Base-by-base conservation (phyloP, 2,329 filamentous ascomycete genomes). In the Achaetomium macrosporum region DNA sequence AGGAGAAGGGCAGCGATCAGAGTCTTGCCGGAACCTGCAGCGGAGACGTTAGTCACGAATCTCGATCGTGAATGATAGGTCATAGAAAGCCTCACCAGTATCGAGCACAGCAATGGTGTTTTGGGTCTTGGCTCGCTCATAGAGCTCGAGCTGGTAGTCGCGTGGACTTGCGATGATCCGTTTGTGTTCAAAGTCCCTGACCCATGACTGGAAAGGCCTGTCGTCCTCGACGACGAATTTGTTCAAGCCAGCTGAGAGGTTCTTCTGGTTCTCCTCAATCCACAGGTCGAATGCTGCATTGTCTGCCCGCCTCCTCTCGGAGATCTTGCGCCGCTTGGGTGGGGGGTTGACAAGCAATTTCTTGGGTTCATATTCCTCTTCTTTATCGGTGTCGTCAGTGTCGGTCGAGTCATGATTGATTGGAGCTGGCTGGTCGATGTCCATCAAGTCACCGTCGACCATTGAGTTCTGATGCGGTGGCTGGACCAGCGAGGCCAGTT, bases 71-170 rank as follows among this genome's bases (percentile, higher is more conserved):
- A 12, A 35, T 50, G n/a, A n/a, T n/a, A 31, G 40, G 16, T 8
- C 17, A n/a, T 15, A 6, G 5, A 39, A 15, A 12, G 17, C 13
- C 58, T 31, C 47, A 84, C 83, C 90, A n/a, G 92, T 96, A 64
- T 95, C 90, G 1, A 97, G 77, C 1, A 99, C 93, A 1, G 93
- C 91, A 60, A 99, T 95, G 8, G 85, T 87, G 65, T 99, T 99
- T 60, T 85, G 80, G 47, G 79, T 65, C 65, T 93, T 96, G 4
- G 93, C 92, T 58, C 81, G 81, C 67, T 96, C 89, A 63, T 93
- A 97, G 0, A 99, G 77, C 65, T 97, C 92, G 12, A 88, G 73
- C 67, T 99, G 93, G 64, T 97, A 99, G 63, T 96, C 90, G 45
- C 92, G 79, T 0, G 91, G 89, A 49, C 83, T 86, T 11, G 83